Evolutionary conservation across 768 basidiomycete genomes (phyloP), one percentile per base, ranked within the genome.

Genomic region (Russula virescens): DNA sequence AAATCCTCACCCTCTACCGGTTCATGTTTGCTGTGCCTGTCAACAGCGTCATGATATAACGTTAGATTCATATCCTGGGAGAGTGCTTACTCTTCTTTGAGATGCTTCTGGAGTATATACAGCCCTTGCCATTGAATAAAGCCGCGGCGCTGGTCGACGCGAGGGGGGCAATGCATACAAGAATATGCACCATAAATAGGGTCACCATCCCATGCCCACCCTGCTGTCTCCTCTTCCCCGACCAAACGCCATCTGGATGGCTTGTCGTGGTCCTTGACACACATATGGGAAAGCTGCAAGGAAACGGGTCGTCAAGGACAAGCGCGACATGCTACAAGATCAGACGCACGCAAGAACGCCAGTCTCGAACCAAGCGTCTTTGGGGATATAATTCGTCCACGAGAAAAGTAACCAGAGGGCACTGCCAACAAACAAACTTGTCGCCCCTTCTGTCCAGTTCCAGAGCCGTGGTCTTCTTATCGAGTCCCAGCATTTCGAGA

Each of bases 311-410:
- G 1, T 58, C 38, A 42, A 26, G n/a, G n/a, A 43, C 25, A 14
- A 9, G 10, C 1, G 42, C n/a, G 26, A 51, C 25, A 14, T 4
- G 5, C 7, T 25, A 40, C 10, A 50, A 3, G 35, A 26, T 23
- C 23, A 48, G 21, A 59, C 58, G 23, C 16, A 59, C 58, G 28
- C 49, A 59, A 6, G 58, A 51, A 26, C 58, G 58, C 58, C 58
- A 59, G 58, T 59, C 58, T 14, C 58, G 49, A 49, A 23, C 40
- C 13, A 18, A 18, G 28, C 49, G 49, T 50, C 38, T 43, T 43
- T 31, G 35, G 5, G 40, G 11, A 26, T 42, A 25, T 43, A 5
- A 23, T 7, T 38, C 5, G 3, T 28, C 38, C 47, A 8, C 26
- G 2, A 19, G 3, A 7, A 38, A 42, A 10, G 49, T 34, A 2